Percentiles rank a stretch among this genome's conserved stretches.
Conservation (phyloP, 148 eudicot species). For the Amaranthus palmeri region DNA sequence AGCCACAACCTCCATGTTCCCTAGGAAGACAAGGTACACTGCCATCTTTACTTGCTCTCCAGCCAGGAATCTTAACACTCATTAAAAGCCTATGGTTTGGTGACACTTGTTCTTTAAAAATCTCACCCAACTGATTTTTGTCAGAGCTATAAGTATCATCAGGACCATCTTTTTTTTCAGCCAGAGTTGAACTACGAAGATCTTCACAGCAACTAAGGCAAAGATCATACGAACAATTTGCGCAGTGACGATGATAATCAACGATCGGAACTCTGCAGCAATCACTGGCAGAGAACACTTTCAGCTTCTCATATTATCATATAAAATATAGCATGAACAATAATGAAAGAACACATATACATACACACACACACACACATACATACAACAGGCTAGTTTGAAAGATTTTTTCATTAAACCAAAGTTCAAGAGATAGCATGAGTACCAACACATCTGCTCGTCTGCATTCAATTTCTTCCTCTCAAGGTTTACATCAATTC, state of each 20-base stretch:
- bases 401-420: neutral
- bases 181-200: slow-evolving; percentile 58
- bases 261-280: slow-evolving; percentile 90
- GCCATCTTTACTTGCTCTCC: slow-evolving; percentile 78
- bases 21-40: slow-evolving; percentile 77
- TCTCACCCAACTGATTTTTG: slow-evolving; percentile 24
- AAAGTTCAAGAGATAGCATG: slow-evolving; percentile 6
- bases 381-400: neutral
- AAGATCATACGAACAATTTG: slow-evolving; percentile 80
- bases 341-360: too few species aligned
- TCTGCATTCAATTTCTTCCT: slow-evolving; percentile 88
- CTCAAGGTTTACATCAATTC: slow-evolving; percentile 70
- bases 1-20: slow-evolving; percentile 80
- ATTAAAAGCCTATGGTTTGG: slow-evolving; percentile 35
- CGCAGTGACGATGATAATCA: slow-evolving; percentile 94
- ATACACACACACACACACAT: too few species aligned
- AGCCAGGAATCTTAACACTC: slow-evolving; percentile 45
- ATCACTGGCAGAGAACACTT: slow-evolving; percentile 45
- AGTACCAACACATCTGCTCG: slow-evolving; percentile 98
- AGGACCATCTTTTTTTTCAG: slow-evolving; percentile 30
- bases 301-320: neutral
- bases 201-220: slow-evolving; percentile 95
- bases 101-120: slow-evolving; percentile 22
- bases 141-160: slow-evolving; percentile 23
- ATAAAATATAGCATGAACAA: too few species aligned